A percentile compares a stretch with the other conserved stretches of the same genome.
These are phyloP conservation scores for Mycena filopes DNA, from an alignment of 768 basidiomycete genomes.

Conservation along the genomic window DNA sequence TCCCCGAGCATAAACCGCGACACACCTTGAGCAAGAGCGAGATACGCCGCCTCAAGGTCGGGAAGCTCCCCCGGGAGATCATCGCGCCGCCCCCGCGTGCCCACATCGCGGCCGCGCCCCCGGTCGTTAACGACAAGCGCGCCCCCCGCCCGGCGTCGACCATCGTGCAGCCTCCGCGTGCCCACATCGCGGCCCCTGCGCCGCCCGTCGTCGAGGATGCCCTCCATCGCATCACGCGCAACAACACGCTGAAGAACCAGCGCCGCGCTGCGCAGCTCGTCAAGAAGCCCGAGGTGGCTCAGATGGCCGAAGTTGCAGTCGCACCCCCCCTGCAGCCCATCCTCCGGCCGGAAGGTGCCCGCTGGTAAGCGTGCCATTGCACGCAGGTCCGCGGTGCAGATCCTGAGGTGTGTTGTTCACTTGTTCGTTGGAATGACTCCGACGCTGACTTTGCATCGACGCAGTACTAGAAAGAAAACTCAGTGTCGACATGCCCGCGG, in stretches of 20 bases:
- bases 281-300: no score
- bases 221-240: neutral
- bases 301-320: no score
- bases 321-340: neutral
- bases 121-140: no score
- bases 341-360: neutral
- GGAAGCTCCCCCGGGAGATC: neutral
- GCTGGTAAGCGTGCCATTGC: neutral
- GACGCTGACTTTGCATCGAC: no score
- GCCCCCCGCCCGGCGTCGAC: no score
- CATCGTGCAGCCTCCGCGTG: neutral
- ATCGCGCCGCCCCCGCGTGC: neutral
- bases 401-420: neutral
- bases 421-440: no score
- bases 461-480: no score
- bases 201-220: neutral
- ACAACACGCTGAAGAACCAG: constrained; percentile 1
- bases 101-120: neutral
- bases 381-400: neutral
- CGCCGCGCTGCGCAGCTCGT: neutral
- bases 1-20: neutral
- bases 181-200: neutral
- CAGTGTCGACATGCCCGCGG: no score
- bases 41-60: neutral
- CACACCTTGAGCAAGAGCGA: neutral